Evolutionary conservation across 306 rosid species (phyloP), one percentile per base, ranked within the genome.

Genomic region (Coriaria nepalensis): DNA sequence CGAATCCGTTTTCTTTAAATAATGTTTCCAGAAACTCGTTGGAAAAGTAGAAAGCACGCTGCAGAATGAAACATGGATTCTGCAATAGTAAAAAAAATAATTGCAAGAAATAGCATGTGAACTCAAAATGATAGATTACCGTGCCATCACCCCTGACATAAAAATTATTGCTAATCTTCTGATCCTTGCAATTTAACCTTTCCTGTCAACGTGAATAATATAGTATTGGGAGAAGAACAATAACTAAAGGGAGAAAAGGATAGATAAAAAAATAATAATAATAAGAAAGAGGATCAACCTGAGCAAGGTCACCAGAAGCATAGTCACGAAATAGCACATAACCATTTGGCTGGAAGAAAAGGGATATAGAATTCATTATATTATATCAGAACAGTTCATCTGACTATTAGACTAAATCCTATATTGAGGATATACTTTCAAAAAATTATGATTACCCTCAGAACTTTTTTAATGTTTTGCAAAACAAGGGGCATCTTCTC

Each of bases 281-380:
- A 35, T 12, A 35, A 50, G 33, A 59, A 37, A 44, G 49, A 20
- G 38, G 61, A 59, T 56, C 67, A 71, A 84, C 97, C 97, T 88
- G 95, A 68, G 97, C 97, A 58, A 84, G 95, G 72, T 90, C 97
- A 38, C 95, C 97, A 32, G 78, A 74, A 63, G 97, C 97, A 53
- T 81, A 84, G 68, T 84, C 95, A 14, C 95, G 88, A 67, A 84
- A 69, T 47, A 90, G 78, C 54, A 90, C 72, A 53, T 50, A 48
- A 68, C 94, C 92, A 74, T 66, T 62, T 46, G 93, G 85, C 97
- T 90, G 80, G 44, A 64, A 55, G 47, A 67, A 50, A 68, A 51
- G 43, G 66, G 56, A 47, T 9, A 50, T 35, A 36, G 45, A 8
- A 64, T 58, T 44, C 60, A 53, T 59, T 55, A 61, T 14, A 49